phyloP scores from a whole-genome alignment of 2,329 filamentous ascomycete species.

The Penicillium brevicompactum region DNA sequence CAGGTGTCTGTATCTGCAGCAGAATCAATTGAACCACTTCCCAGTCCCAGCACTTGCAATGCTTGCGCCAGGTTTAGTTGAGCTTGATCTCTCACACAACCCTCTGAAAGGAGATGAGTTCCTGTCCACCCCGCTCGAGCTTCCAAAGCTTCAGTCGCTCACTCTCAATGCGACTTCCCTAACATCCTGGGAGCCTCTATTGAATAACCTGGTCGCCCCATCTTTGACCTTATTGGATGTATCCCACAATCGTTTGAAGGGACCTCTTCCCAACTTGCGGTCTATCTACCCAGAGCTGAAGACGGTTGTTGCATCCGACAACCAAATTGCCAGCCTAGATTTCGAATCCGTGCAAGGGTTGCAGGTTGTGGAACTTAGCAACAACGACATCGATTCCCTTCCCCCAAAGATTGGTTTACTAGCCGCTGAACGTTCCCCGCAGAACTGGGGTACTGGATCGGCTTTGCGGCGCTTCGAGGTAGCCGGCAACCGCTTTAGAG shows the following conservation, averaged over 20 bases:
- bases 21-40: constrained; percentile 72
- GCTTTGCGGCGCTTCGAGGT: constrained; percentile 72
- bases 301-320: constrained; percentile 75
- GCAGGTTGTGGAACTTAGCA: constrained; percentile 74
- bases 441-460: constrained; percentile 45
- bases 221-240: constrained; percentile 76
- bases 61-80: constrained; percentile 70
- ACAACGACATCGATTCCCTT: constrained; percentile 82
- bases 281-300: constrained; percentile 69
- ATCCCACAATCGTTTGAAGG: constrained; percentile 76
- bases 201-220: constrained; percentile 70
- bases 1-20: constrained; percentile 67
- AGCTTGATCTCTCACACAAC: constrained; percentile 76
- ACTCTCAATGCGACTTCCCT: constrained; percentile 76
- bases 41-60: constrained; percentile 69
- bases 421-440: constrained; percentile 54
- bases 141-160: constrained; percentile 76
- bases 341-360: constrained; percentile 75
- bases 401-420: constrained; percentile 80
- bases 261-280: constrained; percentile 66
- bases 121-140: constrained; percentile 65
- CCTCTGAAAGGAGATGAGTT: constrained; percentile 67
- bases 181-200: constrained; percentile 67
- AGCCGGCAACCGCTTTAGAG: constrained; percentile 81
- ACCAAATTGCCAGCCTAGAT: constrained; percentile 72